phyloP scores from a whole-genome alignment of 2,329 filamentous ascomycete genomes.

The Emmonsiellopsis sp. region DNA sequence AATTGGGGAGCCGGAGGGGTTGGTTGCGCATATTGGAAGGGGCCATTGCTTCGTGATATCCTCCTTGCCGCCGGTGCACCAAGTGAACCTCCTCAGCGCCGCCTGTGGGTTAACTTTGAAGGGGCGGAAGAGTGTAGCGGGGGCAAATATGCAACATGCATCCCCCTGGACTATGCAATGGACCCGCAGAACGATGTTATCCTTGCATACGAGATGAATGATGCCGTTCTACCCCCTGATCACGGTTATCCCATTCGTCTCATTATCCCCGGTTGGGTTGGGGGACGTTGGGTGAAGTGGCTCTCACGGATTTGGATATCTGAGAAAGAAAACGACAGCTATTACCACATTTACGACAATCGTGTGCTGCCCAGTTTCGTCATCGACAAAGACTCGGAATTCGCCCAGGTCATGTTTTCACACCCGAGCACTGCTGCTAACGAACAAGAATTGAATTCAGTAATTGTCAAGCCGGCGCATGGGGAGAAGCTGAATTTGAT shows the following conservation, averaged over 20 bases:
- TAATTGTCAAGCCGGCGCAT: slow-evolving; percentile 38
- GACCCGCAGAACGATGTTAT: slow-evolving; percentile 40
- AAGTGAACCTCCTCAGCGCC: slow-evolving; percentile 13
- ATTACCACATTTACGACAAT: slow-evolving; percentile 44
- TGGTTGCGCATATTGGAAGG: slow-evolving; percentile 44
- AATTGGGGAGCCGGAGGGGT: slow-evolving; percentile 38
- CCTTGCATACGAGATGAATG: slow-evolving; percentile 36
- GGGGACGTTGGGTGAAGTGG: slow-evolving; percentile 36
- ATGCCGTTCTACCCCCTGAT: slow-evolving; percentile 29
- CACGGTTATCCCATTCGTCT: slow-evolving; percentile 36
- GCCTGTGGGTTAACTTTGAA: slow-evolving; percentile 41
- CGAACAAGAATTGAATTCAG: slow-evolving; percentile 42
- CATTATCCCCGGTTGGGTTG: slow-evolving; percentile 34
- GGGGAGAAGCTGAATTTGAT: slow-evolving; percentile 34
- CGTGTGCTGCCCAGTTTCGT: slow-evolving; percentile 40
- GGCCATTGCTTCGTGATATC: slow-evolving; percentile 37
- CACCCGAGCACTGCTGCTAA: slow-evolving; percentile 41
- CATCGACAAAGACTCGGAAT: slow-evolving; percentile 39
- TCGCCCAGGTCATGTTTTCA: slow-evolving; percentile 38
- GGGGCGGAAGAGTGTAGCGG: slow-evolving; percentile 40
- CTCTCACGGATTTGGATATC: slow-evolving; percentile 30
- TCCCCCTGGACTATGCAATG: slow-evolving; percentile 42
- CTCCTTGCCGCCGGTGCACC: slow-evolving; percentile 33
- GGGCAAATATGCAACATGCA: slow-evolving; percentile 40
- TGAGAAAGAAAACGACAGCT: slow-evolving; percentile 31